Evolutionary conservation across 495 filamentous ascomycete genomes (phyloP).

Genomic region (Podospora pseudopauciseta): DNA sequence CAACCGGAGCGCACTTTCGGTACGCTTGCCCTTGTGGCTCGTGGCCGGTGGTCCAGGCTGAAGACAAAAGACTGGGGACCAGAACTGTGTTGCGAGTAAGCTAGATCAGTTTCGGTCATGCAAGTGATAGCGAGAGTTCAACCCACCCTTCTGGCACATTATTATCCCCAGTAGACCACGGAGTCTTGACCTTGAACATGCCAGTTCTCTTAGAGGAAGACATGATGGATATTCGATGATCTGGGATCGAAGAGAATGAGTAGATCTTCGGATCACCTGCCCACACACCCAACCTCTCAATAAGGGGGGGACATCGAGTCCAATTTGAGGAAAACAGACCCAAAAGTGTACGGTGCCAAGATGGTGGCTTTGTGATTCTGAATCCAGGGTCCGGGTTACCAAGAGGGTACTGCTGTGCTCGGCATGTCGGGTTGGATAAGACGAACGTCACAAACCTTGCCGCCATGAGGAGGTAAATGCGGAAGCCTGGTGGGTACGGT

Average conservation of each 20-base stretch:
- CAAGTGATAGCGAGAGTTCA: neutral
- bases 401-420: neutral
- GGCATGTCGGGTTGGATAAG: neutral
- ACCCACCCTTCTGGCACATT: neutral
- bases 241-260: neutral
- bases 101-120: neutral
- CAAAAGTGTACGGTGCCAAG: neutral
- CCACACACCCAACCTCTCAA: neutral
- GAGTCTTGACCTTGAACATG: neutral
- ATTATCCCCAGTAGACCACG: neutral
- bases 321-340: neutral
- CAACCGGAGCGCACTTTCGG: slow-evolving; percentile 46
- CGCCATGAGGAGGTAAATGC: neutral
- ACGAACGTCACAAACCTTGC: neutral
- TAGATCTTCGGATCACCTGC: neutral
- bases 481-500: neutral
- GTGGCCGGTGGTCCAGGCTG: slow-evolving; percentile 24
- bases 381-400: neutral
- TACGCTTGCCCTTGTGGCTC: slow-evolving; percentile 28
- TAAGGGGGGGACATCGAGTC: neutral
- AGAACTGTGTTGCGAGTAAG: neutral
- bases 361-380: neutral
- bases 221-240: neutral
- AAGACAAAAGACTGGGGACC: slow-evolving; percentile 20
- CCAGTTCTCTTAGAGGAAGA: neutral